Evolutionary conservation across 805 yeast genomes (phyloP), one percentile per base, ranked within the genome.

Genomic region (Pichia deserticola): DNA sequence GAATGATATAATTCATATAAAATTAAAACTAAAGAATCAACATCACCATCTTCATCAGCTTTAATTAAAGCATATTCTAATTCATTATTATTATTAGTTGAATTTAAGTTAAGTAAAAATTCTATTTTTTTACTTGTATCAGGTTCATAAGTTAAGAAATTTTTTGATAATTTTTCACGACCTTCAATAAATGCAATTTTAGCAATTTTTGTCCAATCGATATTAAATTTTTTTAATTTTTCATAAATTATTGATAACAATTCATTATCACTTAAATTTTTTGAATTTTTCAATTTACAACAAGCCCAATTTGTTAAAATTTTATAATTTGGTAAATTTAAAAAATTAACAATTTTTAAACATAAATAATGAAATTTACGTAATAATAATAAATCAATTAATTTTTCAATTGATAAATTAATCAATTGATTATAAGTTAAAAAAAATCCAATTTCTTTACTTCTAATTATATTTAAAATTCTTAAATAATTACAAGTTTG

Each of bases 231-330:
- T 10, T 57, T 57, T 13, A 88, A 67, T 49, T 77, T 77, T 8
- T 71, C 66, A 7, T 76, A 60, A 0, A 92, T 70, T 0, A 67
- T 57, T 27, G 70, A 61, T 40, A 80, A 76, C 10, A 92, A 65
- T 36, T 78, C 79, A 5, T 72, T 70, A 60, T 92, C 97, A 1
- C 76, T 72, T 50, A 74, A 55, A 32, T 74, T 75, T 7, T 73
- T 58, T 13, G 84, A 82, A 33, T 67, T 66, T 50, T 73, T 74
- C 28, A 90, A 79, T 60, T 87, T 86, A 35, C 76, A 67, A 51
- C 83, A 77, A 5, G 96, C 90, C 98, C 98, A 93, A 54, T 82
- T 76, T 2, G 79, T 72, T 59, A 84, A 85, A 0, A 93, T 76
- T 13, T 65, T 54, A 59, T 77, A 77, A 45, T 68, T 70, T 42